Evolutionary conservation across 495 filamentous ascomycete species (phyloP).

Genomic region (Talaromyces stipitatus): DNA sequence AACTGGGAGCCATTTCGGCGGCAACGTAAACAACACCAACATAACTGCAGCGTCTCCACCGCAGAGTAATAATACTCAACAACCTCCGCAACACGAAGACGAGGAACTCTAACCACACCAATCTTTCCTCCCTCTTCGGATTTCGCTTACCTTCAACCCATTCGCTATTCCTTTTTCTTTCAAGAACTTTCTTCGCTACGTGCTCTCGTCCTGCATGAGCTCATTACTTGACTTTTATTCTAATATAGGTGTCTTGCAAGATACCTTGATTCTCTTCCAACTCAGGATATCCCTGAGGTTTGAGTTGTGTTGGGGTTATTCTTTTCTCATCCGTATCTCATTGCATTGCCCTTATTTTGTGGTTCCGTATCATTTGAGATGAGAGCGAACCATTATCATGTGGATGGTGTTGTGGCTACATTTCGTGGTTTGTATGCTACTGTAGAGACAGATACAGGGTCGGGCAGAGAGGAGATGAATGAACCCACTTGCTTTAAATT

Average conservation of each 20-base stretch:
- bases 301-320: not conserved
- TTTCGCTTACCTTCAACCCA: not conserved
- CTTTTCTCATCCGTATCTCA: not conserved
- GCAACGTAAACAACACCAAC: not conserved
- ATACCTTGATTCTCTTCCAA: not conserved
- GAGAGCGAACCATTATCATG: no score
- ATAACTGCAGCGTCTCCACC: not conserved
- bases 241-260: not conserved
- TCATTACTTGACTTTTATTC: not conserved
- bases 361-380: no score
- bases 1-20: conserved; percentile 3
- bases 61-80: not conserved
- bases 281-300: not conserved
- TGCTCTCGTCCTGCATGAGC: not conserved
- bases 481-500: not conserved
- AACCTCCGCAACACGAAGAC: not conserved
- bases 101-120: not conserved
- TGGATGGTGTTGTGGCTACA: not conserved
- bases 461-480: not conserved
- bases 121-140: not conserved
- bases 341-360: not conserved
- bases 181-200: not conserved
- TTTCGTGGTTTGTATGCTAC: not conserved
- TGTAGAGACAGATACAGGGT: no score
- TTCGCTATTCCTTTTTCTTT: not conserved